Percentiles rank a stretch among this genome's conserved stretches.
phyloP scores from a whole-genome alignment of 345 rosid species.

The Heritiera littoralis region DNA sequence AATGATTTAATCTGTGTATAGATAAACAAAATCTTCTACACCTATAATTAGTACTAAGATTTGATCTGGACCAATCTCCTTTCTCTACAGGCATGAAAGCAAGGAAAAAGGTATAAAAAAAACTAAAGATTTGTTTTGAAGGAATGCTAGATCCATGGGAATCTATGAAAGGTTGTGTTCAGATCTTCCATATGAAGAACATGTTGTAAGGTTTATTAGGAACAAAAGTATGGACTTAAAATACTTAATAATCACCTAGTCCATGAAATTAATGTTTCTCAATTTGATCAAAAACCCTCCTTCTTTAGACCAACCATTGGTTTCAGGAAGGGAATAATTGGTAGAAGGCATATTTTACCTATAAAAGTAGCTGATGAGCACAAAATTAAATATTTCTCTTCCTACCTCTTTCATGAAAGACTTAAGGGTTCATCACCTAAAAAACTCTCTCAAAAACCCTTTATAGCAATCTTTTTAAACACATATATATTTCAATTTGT shows the following conservation, averaged over 20 bases:
- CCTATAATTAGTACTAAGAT: constrained; percentile 35
- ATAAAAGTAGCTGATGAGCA: constrained; percentile 38
- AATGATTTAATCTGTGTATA: constrained; percentile 31
- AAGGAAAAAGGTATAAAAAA: constrained; percentile 12
- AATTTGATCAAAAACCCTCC: constrained; percentile 19
- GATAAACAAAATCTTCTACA: constrained; percentile 9
- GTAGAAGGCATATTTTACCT: constrained; percentile 32
- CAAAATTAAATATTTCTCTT: constrained; percentile 35
- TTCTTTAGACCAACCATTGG: constrained; percentile 45
- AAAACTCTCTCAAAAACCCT: background rate
- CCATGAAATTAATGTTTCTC: constrained; percentile 23
- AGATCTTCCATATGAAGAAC: constrained; percentile 31
- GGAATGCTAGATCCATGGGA: constrained; percentile 29
- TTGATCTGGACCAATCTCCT: constrained; percentile 46
- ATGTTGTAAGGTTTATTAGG: constrained; percentile 41
- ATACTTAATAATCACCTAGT: constrained; percentile 35
- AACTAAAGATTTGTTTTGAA: background rate
- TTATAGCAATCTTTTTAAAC: background rate
- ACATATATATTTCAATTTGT: background rate
- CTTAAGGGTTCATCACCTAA: constrained; percentile 37
- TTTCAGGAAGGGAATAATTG: constrained; percentile 40
- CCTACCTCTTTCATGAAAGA: constrained; percentile 24
- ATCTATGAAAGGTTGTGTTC: constrained; percentile 23
- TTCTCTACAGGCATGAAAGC: constrained; percentile 10
- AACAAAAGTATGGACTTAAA: constrained; percentile 27